Conservation (phyloP, 176 grass and related monocot species). For the Eragrostis curvula region DNA sequence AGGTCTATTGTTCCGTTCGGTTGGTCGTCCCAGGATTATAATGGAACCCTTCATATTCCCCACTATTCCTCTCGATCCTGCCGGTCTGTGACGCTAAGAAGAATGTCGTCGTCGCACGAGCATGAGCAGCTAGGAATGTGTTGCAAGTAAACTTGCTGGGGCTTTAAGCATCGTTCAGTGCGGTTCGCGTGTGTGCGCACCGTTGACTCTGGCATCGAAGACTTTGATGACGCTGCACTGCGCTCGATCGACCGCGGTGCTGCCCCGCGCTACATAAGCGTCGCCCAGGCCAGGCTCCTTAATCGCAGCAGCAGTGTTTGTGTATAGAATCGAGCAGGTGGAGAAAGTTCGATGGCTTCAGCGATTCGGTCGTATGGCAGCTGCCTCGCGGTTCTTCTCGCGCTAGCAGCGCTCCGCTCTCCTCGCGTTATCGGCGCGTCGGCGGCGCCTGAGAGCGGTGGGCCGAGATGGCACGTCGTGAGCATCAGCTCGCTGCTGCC, state of each 20-base stretch:
- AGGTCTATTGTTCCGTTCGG: no score
- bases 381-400: conserved; percentile 8
- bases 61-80: no score
- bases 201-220: neutral
- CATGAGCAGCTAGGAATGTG: neutral
- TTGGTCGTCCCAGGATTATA: no score
- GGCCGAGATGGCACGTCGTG: conserved; percentile 46
- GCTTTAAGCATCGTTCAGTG: neutral
- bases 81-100: no score
- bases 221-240: neutral
- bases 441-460: neutral
- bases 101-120: no score
- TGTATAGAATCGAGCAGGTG: neutral
- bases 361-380: neutral
- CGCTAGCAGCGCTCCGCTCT: neutral
- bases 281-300: neutral
- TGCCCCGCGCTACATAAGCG: neutral
- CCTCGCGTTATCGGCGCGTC: neutral
- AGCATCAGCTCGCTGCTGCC: conserved; percentile 53
- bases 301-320: neutral
- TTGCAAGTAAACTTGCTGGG: neutral
- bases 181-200: neutral
- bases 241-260: no score
- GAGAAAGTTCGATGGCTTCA: neutral
- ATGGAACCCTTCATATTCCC: no score